phyloP scores from a whole-genome alignment of 208 protist species.

The Leishmania major region DNA sequence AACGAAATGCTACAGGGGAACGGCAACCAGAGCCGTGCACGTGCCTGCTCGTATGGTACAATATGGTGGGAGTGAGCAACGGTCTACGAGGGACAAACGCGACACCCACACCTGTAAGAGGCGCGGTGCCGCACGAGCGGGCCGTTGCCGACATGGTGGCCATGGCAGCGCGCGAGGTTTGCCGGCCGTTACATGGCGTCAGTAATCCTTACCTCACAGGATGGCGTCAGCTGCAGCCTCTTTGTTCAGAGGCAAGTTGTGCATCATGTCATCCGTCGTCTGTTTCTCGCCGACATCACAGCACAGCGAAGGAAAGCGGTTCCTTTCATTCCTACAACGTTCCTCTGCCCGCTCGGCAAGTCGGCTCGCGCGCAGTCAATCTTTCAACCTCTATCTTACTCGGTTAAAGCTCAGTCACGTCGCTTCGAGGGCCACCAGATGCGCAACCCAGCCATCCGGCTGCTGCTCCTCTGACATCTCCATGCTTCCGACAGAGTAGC shows the following conservation, averaged over 20 bases:
- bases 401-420: no score
- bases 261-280: not conserved
- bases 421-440: not conserved
- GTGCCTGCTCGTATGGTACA: not conserved
- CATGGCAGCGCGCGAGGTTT: not conserved
- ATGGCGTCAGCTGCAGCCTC: not conserved
- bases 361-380: not conserved
- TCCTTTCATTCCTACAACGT: not conserved
- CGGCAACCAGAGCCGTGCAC: not conserved
- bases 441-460: conserved; percentile 10
- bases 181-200: not conserved
- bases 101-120: not conserved
- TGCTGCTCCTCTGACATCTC: conserved; percentile 18
- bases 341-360: not conserved
- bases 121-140: not conserved
- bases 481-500: conserved; percentile 15
- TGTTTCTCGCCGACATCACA: not conserved
- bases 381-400: not conserved
- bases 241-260: not conserved
- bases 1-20: not conserved
- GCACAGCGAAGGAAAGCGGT: not conserved
- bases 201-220: not conserved
- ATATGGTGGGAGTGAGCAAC: conserved; percentile 9
- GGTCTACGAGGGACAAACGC: conserved; percentile 7
- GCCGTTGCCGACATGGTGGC: not conserved